phyloP scores from a whole-genome alignment of 2,329 filamentous ascomycete genomes.

The Sarocladiaceae sp. region DNA sequence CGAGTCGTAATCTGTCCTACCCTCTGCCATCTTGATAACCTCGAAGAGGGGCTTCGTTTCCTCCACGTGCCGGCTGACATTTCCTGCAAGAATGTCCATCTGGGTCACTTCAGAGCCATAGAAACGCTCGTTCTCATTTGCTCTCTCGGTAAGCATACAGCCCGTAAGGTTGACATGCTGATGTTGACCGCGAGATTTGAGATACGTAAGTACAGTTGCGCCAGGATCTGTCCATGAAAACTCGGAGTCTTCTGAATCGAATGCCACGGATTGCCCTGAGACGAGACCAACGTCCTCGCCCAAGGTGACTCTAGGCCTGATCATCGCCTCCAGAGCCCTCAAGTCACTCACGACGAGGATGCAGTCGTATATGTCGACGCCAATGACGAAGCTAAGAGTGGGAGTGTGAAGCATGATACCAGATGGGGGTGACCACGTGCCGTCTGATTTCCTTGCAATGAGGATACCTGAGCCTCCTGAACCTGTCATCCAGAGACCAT shows the following conservation, averaged over 20 bases:
- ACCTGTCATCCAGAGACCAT: constrained; percentile 84
- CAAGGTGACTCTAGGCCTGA: constrained; percentile 69
- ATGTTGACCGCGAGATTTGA: constrained; percentile 52
- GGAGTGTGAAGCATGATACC: constrained; percentile 87
- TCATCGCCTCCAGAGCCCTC: constrained; percentile 77
- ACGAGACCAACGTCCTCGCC: constrained; percentile 74
- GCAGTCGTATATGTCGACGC: constrained; percentile 93
- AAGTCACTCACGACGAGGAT: constrained; percentile 88
- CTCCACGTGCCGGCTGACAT: constrained; percentile 46
- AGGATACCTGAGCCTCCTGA: constrained; percentile 86
- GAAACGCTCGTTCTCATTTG: constrained; percentile 55
- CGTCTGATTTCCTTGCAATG: constrained; percentile 76
- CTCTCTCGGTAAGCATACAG: constrained; percentile 49
- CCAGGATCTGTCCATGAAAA: constrained; percentile 45
- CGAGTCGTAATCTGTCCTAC: constrained; percentile 68
- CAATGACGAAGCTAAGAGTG: constrained; percentile 81
- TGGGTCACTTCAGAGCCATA: constrained; percentile 43
- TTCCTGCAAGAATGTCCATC: constrained; percentile 51
- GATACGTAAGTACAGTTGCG: constrained; percentile 51
- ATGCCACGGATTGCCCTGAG: constrained; percentile 63
- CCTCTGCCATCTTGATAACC: constrained; percentile 83
- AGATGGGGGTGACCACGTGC: constrained; percentile 85
- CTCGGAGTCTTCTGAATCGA: constrained; percentile 46
- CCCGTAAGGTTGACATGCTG: constrained; percentile 49
- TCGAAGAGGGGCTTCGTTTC: constrained; percentile 61